Evolutionary conservation across 73 alveolate species (phyloP), one percentile per base, ranked within the genome.

Genomic region (Tetrahymena borealis): DNA sequence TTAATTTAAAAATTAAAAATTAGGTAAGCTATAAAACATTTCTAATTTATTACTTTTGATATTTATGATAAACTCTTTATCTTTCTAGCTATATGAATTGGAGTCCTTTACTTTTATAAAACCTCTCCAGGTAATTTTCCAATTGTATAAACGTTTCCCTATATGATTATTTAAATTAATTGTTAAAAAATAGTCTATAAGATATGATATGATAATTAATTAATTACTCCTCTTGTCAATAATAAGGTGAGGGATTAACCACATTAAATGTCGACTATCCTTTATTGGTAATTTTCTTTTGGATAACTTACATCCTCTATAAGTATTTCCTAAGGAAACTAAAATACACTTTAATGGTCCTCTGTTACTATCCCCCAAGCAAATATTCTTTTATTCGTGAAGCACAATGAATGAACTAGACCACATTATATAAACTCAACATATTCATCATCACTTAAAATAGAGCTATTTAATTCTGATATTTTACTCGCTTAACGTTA

Each of bases 61-160:
- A 39, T 96, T 96, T 33, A 94, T 13, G 90, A 97, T 90, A 37
- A 39, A 33, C 91, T 40, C 28, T 18, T 91, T 20, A 79, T 28
- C 41, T 36, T 91, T 24, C n/a, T 40, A 24, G 93, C 93, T 8
- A 40, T 15, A 79, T 91, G 93, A 10, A 97, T 92, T 39, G 36
- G 35, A 78, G 93, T 97, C 93, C 95, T 96, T 4, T 99, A 99
- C 18, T 94, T 90, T 2, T 99, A 99, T 40, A 98, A 95, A 95
- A 98, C 96, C 4, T 98, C 99, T 91, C 95, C 95, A 39, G 94
- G 79, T 95, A 98, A 97, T 24, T 95, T 92, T 5, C 99, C 99
- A 95, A 98, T 93, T 3, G 99, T 91, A 91, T 95, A 98, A 13
- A 98, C 96, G 78, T 98, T 60, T 60, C 85, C 85, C 85, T 60